Conservation (phyloP, 2,329 filamentous ascomycete species). For the Diaporthe eres region DNA sequence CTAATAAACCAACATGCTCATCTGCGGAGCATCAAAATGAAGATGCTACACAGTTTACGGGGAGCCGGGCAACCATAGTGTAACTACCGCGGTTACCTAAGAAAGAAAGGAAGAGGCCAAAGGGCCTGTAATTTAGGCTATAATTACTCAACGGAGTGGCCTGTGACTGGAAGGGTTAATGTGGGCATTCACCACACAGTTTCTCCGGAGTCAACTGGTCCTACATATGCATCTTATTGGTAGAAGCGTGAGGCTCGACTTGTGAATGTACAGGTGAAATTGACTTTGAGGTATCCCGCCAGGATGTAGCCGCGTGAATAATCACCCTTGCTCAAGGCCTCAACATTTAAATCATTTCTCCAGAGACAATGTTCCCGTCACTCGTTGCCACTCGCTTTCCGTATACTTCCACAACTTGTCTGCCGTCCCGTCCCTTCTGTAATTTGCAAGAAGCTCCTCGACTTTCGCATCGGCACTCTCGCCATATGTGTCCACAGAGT, state of each 20-base stretch:
- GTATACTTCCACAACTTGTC: constrained; percentile 55
- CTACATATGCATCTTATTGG: too few species aligned
- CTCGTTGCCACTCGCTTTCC: constrained; percentile 52
- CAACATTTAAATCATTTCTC: neutral
- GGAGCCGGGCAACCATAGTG: too few species aligned
- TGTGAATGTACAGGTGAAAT: neutral
- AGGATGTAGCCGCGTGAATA: neutral
- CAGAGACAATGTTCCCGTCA: constrained; percentile 44
- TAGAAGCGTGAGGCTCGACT: neutral
- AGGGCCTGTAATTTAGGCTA: too few species aligned
- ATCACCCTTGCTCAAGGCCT: too few species aligned
- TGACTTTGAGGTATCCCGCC: neutral
- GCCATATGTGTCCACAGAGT: constrained; percentile 53
- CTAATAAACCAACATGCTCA: neutral
- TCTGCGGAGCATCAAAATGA: neutral
- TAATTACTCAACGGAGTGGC: too few species aligned
- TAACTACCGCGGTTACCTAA: too few species aligned
- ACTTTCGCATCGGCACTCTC: constrained; percentile 49
- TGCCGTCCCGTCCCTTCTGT: constrained; percentile 49
- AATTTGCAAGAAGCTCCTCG: constrained; percentile 46
- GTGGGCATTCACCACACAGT: too few species aligned
- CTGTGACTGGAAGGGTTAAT: too few species aligned
- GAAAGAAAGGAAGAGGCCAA: too few species aligned
- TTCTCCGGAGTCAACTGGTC: too few species aligned
- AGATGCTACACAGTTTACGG: neutral